Evolutionary conservation across 2,329 filamentous ascomycete genomes (phyloP).

Genomic region (Plenodomus lindquistii): DNA sequence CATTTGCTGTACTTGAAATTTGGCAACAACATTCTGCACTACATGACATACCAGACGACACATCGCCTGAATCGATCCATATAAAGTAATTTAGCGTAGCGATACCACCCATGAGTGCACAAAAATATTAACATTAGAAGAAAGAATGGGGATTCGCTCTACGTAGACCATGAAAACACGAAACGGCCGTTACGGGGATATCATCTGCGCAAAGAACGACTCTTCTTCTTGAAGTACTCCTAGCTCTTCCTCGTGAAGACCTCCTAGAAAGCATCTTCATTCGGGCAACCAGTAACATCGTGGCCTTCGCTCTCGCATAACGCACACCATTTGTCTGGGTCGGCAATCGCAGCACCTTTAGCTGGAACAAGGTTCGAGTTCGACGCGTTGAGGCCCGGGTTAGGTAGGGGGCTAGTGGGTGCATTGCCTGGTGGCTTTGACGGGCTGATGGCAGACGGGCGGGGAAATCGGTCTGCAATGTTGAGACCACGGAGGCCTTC

Average conservation of each 20-base stretch:
- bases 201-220: not conserved
- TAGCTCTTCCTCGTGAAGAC: not conserved
- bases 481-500: constrained; percentile 40
- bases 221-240: not conserved
- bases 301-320: constrained; percentile 95
- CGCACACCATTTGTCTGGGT: constrained; percentile 93
- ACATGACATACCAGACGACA: no score
- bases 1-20: no score
- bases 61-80: no score
- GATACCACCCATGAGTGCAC: not conserved
- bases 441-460: constrained; percentile 34
- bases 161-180: not conserved
- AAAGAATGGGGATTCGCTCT: not conserved
- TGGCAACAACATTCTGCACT: no score
- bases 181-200: not conserved
- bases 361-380: constrained; percentile 37
- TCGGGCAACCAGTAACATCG: constrained; percentile 91
- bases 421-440: constrained; percentile 41
- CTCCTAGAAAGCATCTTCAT: constrained; percentile 71
- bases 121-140: not conserved
- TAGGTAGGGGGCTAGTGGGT: constrained; percentile 40
- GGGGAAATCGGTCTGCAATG: constrained; percentile 30
- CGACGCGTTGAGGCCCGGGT: constrained; percentile 34
- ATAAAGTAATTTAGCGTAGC: no score
- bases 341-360: constrained; percentile 47